Evolutionary conservation across 225 moss, liverwort and hornwort species (phyloP).

Genomic region (Neckera pumila): DNA sequence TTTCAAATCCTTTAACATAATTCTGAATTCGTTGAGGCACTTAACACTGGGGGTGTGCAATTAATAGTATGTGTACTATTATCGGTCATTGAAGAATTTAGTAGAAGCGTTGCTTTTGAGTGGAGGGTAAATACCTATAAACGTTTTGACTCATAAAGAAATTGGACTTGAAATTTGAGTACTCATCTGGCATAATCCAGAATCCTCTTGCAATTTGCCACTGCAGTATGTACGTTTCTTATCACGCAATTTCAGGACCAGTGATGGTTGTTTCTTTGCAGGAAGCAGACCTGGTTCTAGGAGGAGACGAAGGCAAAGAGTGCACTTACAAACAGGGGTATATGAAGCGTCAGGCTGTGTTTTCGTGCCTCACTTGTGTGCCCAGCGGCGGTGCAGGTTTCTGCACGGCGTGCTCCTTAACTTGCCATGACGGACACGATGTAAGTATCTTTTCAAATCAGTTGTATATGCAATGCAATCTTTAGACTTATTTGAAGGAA

Average conservation of each 20-base stretch:
- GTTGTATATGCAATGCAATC: neutral
- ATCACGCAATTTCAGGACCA: neutral
- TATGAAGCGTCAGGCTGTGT: conserved; percentile 83
- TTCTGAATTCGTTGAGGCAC: neutral
- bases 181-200: neutral
- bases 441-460: conserved; percentile 10
- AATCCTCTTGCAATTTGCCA: neutral
- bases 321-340: conserved; percentile 87
- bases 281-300: conserved; percentile 79
- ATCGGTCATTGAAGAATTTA: neutral
- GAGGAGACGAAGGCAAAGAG: conserved; percentile 91
- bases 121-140: neutral
- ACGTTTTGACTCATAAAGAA: neutral
- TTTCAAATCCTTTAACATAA: neutral
- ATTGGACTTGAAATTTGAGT: neutral
- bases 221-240: neutral
- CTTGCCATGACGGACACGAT: conserved; percentile 84
- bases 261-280: conserved; percentile 5
- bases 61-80: neutral
- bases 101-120: neutral
- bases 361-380: conserved; percentile 80
- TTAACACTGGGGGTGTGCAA: no score
- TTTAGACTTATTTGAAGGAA: neutral
- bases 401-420: conserved; percentile 74
- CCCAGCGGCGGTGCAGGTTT: conserved; percentile 65